A percentile compares a stretch with the other conserved stretches of the same genome.
These are phyloP conservation scores for Hypoxylon rubiginosum DNA, from an alignment of 2,329 filamentous ascomycete genomes.

Conservation along the genomic window DNA sequence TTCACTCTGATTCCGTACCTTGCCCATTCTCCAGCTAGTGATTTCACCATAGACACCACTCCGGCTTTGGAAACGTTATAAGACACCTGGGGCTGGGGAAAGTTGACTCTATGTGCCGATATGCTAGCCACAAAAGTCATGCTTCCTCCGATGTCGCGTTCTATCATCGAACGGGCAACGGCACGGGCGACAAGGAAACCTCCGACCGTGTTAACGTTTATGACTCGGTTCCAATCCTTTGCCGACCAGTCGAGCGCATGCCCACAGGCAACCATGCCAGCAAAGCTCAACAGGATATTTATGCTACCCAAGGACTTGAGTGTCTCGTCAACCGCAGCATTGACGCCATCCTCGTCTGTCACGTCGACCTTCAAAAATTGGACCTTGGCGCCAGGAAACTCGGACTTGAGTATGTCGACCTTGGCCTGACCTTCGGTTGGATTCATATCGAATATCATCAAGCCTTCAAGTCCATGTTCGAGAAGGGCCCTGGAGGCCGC, in stretches of 20 bases:
- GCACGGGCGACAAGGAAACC: conserved; percentile 79
- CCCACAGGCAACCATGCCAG: conserved; percentile 74
- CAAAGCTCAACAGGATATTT: conserved; percentile 73
- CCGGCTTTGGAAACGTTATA: conserved; percentile 82
- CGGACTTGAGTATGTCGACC: conserved; percentile 61
- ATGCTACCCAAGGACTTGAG: conserved; percentile 52
- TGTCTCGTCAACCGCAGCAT: conserved; percentile 48
- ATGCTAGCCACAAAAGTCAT: conserved; percentile 78
- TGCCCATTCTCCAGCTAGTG: conserved; percentile 80
- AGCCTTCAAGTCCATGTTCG: conserved; percentile 50
- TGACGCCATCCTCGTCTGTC: conserved; percentile 64
- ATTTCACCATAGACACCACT: conserved; percentile 72
- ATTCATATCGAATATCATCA: conserved; percentile 52
- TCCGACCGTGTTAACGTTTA: conserved; percentile 81
- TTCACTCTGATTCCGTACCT: conserved; percentile 79
- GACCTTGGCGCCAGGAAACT: conserved; percentile 69
- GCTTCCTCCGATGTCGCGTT: conserved; percentile 64
- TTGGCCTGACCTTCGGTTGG: conserved; percentile 48
- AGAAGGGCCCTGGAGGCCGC: conserved; percentile 49
- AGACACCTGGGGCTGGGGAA: conserved; percentile 76
- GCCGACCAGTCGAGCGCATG: conserved; percentile 71
- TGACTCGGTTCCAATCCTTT: conserved; percentile 70
- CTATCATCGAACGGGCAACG: conserved; percentile 66
- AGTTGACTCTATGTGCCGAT: conserved; percentile 77
- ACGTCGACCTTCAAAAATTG: conserved; percentile 69